A percentile compares a stretch with the other conserved stretches of the same genome.
These are phyloP conservation scores for Imleria badia DNA, from an alignment of 768 basidiomycete species.

Conservation along the genomic window DNA sequence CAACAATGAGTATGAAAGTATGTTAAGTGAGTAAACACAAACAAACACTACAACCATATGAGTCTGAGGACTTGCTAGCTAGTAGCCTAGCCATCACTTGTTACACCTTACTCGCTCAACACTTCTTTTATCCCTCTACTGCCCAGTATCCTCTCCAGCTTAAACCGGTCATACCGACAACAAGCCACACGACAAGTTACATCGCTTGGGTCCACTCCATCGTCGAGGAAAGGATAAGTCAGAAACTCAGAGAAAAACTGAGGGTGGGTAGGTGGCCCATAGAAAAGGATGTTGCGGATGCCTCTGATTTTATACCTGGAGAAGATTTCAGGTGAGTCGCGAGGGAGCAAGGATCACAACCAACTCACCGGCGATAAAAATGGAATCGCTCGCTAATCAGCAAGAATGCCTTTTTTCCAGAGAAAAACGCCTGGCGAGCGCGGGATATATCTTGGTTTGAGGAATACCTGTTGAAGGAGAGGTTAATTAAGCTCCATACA, in stretches of 20 bases:
- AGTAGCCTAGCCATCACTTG: too few relatives aligned
- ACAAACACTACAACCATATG: slow-evolving; percentile 20
- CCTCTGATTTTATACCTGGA: slow-evolving; percentile 91
- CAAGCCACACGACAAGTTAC: slow-evolving; percentile 81
- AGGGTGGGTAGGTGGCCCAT: slow-evolving; percentile 86
- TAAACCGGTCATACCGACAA: slow-evolving; percentile 87
- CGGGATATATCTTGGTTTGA: slow-evolving; percentile 93
- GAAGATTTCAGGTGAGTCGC: neutral
- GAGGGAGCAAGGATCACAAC: neutral
- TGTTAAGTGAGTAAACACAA: slow-evolving; percentile 9
- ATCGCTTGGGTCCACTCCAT: slow-evolving; percentile 83
- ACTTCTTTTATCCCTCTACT: slow-evolving; percentile 21
- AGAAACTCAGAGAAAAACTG: slow-evolving; percentile 91
- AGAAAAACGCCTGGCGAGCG: slow-evolving; percentile 91
- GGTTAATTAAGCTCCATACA: neutral
- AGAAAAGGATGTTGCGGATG: slow-evolving; percentile 91
- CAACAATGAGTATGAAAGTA: too few relatives aligned
- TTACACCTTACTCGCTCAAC: slow-evolving; percentile 8
- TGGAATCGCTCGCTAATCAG: slow-evolving; percentile 98
- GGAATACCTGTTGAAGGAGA: slow-evolving; percentile 62
- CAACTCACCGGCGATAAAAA: slow-evolving; percentile 80
- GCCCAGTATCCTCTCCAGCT: slow-evolving; percentile 72
- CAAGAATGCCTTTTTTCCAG: slow-evolving; percentile 80
- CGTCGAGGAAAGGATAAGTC: slow-evolving; percentile 87
- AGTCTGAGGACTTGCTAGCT: too few relatives aligned